Conservation (phyloP, 164 flowering plant species). For the Chimonanthus salicifolius region DNA sequence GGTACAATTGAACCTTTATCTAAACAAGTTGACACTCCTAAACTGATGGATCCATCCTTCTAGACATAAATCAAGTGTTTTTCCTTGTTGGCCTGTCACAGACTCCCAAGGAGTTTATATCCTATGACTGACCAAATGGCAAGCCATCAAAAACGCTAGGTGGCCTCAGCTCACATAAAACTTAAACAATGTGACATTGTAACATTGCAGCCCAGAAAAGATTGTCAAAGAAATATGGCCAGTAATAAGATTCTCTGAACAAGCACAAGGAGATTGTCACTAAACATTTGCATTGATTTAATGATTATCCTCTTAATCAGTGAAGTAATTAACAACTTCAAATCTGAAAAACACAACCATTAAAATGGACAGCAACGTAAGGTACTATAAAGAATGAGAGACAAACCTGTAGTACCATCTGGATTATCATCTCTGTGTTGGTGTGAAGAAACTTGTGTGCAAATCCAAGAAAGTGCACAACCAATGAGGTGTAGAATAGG, state of each 20-base stretch:
- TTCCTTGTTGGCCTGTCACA: background rate
- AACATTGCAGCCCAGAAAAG: background rate
- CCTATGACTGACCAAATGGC: background rate
- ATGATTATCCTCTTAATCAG: too few species aligned
- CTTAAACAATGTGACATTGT: background rate
- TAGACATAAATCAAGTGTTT: background rate
- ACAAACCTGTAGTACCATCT: slow-evolving; percentile 76
- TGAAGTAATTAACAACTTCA: too few species aligned
- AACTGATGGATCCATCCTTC: too few species aligned
- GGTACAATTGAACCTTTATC: background rate
- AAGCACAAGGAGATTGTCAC: too few species aligned
- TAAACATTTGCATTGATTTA: too few species aligned
- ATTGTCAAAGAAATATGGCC: too few species aligned
- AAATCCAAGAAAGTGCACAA: slow-evolving; percentile 86
- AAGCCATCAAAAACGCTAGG: background rate
- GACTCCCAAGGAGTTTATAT: background rate
- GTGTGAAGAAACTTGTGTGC: slow-evolving; percentile 85
- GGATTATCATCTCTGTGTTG: slow-evolving; percentile 46
- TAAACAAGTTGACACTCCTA: background rate
- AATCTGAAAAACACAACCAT: background rate
- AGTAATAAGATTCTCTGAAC: too few species aligned
- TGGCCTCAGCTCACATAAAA: background rate
- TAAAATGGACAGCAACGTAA: background rate
- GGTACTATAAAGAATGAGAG: slow-evolving; percentile 2
- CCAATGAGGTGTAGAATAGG: slow-evolving; percentile 71